Evolutionary conservation across 345 rosid genomes (phyloP).

Genomic region (Eucalyptus coolabah): DNA sequence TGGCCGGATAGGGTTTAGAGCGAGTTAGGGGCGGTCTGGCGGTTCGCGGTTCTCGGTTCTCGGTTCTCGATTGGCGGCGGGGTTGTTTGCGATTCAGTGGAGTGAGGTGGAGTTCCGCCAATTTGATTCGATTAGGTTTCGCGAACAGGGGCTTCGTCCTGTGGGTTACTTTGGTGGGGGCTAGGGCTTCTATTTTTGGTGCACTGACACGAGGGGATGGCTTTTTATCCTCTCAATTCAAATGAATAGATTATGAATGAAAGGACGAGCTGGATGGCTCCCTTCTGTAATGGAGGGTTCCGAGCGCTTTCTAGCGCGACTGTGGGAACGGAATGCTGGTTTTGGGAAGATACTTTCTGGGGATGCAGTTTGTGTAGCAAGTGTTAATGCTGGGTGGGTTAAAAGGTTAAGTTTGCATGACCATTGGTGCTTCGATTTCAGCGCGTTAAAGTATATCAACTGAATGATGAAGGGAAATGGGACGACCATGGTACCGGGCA

Average conservation of each 20-base stretch:
- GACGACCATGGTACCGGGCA: conserved; percentile 95
- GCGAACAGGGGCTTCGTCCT: too few species aligned
- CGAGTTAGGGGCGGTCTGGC: background rate
- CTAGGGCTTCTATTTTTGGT: background rate
- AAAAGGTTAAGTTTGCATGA: background rate
- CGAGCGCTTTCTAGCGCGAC: background rate
- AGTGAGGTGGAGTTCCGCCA: background rate
- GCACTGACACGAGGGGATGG: background rate
- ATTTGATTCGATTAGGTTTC: background rate
- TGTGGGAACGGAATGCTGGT: background rate
- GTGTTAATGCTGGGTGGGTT: background rate
- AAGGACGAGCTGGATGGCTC: background rate
- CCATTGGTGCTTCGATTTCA: conserved; percentile 4
- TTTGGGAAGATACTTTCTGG: background rate
- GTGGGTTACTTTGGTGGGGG: background rate
- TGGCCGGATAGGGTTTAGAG: background rate
- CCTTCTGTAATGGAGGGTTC: background rate
- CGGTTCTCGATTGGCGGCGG: background rate
- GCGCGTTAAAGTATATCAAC: conserved; percentile 82
- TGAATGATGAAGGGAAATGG: conserved; percentile 79
- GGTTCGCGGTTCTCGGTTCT: too few species aligned
- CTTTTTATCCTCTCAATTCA: background rate
- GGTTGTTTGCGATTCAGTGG: background rate
- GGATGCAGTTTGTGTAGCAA: background rate
- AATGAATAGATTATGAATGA: background rate